Evolutionary conservation across 192 early-diverging fungal genomes (phyloP), one percentile per base, ranked within the genome.

Genomic region (Coemansia sp.): DNA sequence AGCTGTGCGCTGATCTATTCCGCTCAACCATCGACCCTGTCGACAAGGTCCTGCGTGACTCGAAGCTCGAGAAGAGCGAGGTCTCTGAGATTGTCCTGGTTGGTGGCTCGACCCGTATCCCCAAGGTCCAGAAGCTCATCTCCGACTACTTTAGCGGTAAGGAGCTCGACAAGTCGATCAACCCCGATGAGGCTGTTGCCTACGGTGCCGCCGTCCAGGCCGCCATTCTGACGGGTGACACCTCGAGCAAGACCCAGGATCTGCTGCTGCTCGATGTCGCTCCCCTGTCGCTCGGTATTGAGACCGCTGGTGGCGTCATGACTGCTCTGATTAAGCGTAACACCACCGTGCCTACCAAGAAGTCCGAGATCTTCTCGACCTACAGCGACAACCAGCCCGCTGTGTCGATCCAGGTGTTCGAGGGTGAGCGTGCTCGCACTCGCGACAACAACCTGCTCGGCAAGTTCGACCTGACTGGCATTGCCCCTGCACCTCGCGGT

Each of bases 181-280:
- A 98, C 88, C 96, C 94, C 65, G 94, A 98, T 82, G 94, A 98
- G 82, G 94, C 94, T 55, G 96, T 96, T 61, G 96, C 96, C 64
- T 96, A 95, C 73, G 96, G 96, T 83, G 96, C 96, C 53, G 93
- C 94, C 69, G 94, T 96, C 71, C 96, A 96, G 84, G 96, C 93
- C 57, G 92, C 93, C 54, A 96, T 98, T 63, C 83, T 98, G 64
- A 88, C 93, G 46, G 96, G 96, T 70, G 93, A 92, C 71, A 93
- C 90, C 50, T 95, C 94, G 51, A 92, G 94, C 81, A 96, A 95
- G 87, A 93, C 92, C 64, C 90, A 93, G 72, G 92, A 93, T 63
- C 80, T 98, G 70, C 85, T 96, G 50, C 81, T 98, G 59, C 84
- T 96, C 75, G 96, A 98, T 72, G 93, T 96, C 51, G 90, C 94